These are phyloP conservation scores for Huntiella omanensis DNA, from an alignment of 2,329 filamentous ascomycete species.

Conservation along the genomic window DNA sequence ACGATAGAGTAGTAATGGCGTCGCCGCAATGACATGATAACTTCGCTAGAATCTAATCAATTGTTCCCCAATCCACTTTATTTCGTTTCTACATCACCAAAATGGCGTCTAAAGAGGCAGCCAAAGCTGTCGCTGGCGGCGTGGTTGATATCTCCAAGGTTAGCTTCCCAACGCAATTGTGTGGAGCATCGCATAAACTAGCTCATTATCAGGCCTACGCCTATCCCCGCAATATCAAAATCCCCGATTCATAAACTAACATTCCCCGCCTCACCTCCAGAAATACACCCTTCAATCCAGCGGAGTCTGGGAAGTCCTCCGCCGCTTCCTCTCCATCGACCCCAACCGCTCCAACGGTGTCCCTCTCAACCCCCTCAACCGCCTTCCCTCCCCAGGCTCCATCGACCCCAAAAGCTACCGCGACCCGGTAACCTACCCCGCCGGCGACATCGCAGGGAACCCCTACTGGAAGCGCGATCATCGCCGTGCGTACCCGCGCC, in stretches of 20 bases:
- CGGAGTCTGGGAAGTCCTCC: conserved; percentile 74
- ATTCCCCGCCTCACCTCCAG: conserved; percentile 26
- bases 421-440: conserved; percentile 36
- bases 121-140: conserved; percentile 31
- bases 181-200: too few species aligned
- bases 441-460: conserved; percentile 20
- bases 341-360: conserved; percentile 78
- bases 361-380: conserved; percentile 82
- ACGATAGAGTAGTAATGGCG: too few species aligned
- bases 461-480: conserved; percentile 69
- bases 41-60: too few species aligned
- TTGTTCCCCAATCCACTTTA: too few species aligned
- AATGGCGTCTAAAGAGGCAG: conserved; percentile 43
- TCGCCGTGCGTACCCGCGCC: conserved; percentile 62
- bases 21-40: too few species aligned
- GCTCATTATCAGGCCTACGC: neutral
- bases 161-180: conserved; percentile 14
- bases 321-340: conserved; percentile 62
- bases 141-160: conserved; percentile 42
- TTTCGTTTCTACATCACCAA: too few species aligned
- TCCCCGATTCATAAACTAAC: neutral
- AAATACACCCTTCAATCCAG: conserved; percentile 90
- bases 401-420: conserved; percentile 20
- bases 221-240: neutral
- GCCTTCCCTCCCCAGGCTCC: conserved; percentile 47